A percentile compares a stretch with the other conserved stretches of the same genome.
Evolutionary conservation across 345 rosid genomes (phyloP).

Genomic region (Erodium maritimum): DNA sequence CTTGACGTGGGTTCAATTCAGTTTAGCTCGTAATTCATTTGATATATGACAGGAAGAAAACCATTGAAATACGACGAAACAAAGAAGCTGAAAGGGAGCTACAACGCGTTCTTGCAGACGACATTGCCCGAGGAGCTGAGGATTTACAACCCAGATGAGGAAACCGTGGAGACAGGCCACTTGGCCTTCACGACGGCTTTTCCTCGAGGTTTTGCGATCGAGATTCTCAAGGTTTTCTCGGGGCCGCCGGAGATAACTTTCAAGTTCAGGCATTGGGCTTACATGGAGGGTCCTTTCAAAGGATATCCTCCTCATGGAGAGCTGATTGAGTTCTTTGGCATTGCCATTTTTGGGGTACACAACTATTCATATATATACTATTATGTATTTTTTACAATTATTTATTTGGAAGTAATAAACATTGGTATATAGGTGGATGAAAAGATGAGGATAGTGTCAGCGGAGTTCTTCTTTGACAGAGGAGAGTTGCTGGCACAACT

Average conservation of each 20-base stretch:
- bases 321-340: slow-evolving; percentile 25
- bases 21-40: no score
- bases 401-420: no score
- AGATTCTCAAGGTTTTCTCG: slow-evolving; percentile 39
- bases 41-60: no score
- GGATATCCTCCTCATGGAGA: slow-evolving; percentile 43
- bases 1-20: no score
- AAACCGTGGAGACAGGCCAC: slow-evolving; percentile 20
- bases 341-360: slow-evolving; percentile 22
- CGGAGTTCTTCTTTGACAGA: slow-evolving; percentile 40
- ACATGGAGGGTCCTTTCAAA: slow-evolving; percentile 57
- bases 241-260: slow-evolving; percentile 42
- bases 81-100: no score
- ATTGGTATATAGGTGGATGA: slow-evolving; percentile 28
- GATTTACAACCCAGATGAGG: slow-evolving; percentile 20
- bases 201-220: slow-evolving; percentile 50
- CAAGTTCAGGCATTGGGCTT: slow-evolving; percentile 66
- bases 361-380: not conserved
- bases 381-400: not conserved
- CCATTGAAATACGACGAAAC: no score
- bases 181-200: slow-evolving; percentile 37
- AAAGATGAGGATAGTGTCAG: slow-evolving; percentile 35
- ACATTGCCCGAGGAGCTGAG: not conserved
- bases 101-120: no score
- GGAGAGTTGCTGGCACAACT: slow-evolving; percentile 56